phyloP scores from a whole-genome alignment of 139 green algal genomes.

The Prasinococcaceae sp. region DNA sequence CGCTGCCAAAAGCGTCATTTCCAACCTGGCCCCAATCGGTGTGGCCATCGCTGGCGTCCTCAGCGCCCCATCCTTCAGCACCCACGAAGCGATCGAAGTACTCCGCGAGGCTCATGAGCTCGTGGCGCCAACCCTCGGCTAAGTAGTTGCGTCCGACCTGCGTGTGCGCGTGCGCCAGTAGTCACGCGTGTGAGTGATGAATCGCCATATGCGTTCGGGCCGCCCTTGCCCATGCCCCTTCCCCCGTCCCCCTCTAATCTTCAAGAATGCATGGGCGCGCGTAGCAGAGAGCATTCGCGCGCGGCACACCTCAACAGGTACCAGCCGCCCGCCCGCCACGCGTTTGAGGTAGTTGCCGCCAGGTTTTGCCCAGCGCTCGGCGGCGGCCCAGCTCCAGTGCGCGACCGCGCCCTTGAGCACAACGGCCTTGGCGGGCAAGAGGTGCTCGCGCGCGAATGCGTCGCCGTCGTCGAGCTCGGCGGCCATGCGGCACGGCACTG shows the following conservation, averaged over 20 bases:
- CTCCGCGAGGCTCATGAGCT: neutral
- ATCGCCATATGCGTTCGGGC: no score
- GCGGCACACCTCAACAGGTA: no score
- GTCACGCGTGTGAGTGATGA: no score
- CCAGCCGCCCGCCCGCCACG: no score
- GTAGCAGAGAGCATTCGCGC: no score
- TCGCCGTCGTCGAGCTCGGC: neutral
- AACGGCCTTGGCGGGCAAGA: neutral
- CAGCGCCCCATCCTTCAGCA: neutral
- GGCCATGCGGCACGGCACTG: neutral
- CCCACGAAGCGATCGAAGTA: neutral
- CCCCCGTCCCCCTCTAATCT: no score
- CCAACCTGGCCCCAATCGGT: neutral
- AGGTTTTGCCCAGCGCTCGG: neutral
- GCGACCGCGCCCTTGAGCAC: neutral
- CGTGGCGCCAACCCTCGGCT: no score
- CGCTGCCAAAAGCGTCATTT: neutral
- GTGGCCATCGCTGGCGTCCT: neutral
- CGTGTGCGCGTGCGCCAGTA: no score
- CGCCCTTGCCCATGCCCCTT: no score
- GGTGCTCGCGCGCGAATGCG: neutral
- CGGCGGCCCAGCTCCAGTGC: neutral
- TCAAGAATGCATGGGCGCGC: no score
- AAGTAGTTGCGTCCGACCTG: no score
- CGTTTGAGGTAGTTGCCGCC: no score